Percentiles rank a stretch among this genome's conserved stretches.
These are phyloP conservation scores for Tirmania nivea DNA, from an alignment of 495 filamentous ascomycete species.

Conservation along the genomic window DNA sequence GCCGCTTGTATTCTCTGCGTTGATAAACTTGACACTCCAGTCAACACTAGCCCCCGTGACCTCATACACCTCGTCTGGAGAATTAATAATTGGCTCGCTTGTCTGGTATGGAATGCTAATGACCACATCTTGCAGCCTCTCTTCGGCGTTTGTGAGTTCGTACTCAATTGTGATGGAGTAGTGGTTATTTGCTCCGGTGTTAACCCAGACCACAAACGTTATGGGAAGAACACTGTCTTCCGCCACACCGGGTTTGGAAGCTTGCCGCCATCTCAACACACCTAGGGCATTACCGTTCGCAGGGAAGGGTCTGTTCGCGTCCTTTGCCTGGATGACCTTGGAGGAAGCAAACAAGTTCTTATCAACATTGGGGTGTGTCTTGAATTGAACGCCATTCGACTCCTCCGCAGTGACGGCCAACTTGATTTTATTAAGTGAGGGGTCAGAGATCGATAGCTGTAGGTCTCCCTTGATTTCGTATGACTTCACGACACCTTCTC, in stretches of 20 bases:
- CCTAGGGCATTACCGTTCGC: conserved; percentile 62
- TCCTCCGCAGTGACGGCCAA: conserved; percentile 53
- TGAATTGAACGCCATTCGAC: conserved; percentile 54
- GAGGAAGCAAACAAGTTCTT: conserved; percentile 55
- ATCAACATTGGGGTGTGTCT: conserved; percentile 89
- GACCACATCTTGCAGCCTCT: conserved; percentile 57
- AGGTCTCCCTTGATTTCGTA: conserved; percentile 81
- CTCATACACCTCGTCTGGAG: conserved; percentile 83
- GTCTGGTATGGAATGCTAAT: conserved; percentile 68
- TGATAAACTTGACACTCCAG: conserved; percentile 70
- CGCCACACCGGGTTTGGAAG: conserved; percentile 43
- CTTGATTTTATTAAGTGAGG: conserved; percentile 68
- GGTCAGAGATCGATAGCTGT: conserved; percentile 68
- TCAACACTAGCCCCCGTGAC: conserved; percentile 82
- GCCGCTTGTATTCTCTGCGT: conserved; percentile 57
- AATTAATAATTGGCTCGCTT: conserved; percentile 68
- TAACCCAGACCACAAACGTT: conserved; percentile 89
- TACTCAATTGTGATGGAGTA: conserved; percentile 84
- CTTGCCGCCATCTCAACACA: conserved; percentile 69
- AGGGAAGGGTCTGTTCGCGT: conserved; percentile 66
- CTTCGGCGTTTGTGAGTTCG: conserved; percentile 56
- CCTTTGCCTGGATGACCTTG: conserved; percentile 66
- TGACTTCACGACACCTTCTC: conserved; percentile 63
- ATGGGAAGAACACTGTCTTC: conserved; percentile 46
- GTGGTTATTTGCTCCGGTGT: conserved; percentile 53